Evolutionary conservation across 164 flowering plant species (phyloP).

Genomic region (Saururus chinensis): DNA sequence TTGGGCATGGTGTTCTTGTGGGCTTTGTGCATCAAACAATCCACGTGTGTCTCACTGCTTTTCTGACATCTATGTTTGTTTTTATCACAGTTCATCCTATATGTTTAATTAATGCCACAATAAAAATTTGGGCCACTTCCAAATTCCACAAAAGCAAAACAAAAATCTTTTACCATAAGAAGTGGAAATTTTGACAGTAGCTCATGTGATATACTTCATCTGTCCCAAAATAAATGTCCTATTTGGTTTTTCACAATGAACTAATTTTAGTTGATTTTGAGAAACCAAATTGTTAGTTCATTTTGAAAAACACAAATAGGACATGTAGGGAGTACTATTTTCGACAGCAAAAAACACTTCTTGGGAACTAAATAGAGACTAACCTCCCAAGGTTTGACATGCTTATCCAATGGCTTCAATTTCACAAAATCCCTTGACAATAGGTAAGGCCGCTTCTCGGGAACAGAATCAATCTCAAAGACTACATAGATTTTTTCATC

Average conservation of each 20-base stretch:
- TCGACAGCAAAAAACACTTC: not conserved
- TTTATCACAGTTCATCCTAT: not conserved
- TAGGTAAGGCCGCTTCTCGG: slow-evolving; percentile 31
- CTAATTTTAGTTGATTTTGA: no score
- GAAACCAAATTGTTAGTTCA: no score
- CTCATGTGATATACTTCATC: no score
- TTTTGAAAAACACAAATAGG: no score
- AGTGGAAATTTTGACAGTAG: no score
- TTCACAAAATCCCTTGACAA: slow-evolving; percentile 35
- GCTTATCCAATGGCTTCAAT: slow-evolving; percentile 14
- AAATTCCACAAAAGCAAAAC: slow-evolving; percentile 65
- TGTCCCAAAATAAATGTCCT: no score
- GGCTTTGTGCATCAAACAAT: not conserved
- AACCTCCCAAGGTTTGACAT: slow-evolving; percentile 8
- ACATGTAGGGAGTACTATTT: no score
- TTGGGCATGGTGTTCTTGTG: no score
- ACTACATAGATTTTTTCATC: slow-evolving; percentile 19
- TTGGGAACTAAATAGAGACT: not conserved
- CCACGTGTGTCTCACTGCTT: not conserved
- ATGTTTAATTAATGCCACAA: not conserved
- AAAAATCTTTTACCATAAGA: no score
- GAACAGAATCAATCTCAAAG: slow-evolving; percentile 24
- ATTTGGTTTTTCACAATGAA: no score
- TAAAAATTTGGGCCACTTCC: not conserved
- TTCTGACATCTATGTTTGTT: not conserved